Evolutionary conservation across 345 rosid species (phyloP).

Genomic region (Eucalyptus sp.): DNA sequence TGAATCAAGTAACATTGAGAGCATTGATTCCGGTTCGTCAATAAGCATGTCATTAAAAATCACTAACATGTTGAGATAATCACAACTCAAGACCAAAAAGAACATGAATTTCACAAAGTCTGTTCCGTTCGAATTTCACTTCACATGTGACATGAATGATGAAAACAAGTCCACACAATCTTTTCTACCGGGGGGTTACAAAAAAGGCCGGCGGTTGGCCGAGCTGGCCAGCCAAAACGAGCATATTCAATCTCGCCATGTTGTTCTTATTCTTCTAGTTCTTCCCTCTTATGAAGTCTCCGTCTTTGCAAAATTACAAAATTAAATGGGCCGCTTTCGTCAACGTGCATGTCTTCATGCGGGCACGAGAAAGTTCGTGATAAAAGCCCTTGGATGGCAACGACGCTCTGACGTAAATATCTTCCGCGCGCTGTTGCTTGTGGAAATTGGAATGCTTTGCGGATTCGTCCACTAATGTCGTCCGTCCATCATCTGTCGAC

Average conservation of each 20-base stretch:
- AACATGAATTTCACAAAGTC: not conserved
- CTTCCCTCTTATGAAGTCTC: not conserved
- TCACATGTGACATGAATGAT: not conserved
- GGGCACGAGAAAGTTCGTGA: not conserved
- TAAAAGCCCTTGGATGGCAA: not conserved
- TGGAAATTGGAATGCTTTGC: not conserved
- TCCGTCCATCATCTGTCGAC: not conserved
- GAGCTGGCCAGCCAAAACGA: not conserved
- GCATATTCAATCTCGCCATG: not conserved
- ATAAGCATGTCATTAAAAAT: too few species aligned
- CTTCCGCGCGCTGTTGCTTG: not conserved
- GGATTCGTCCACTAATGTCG: not conserved
- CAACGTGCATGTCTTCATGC: not conserved
- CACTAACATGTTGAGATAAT: too few species aligned
- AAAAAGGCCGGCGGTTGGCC: not conserved
- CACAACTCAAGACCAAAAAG: too few species aligned
- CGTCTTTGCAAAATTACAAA: not conserved
- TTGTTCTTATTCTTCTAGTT: not conserved
- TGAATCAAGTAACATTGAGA: too few species aligned
- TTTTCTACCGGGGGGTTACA: not conserved
- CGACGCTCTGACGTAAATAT: not conserved
- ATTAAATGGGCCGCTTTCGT: not conserved
- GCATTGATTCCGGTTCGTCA: not conserved
- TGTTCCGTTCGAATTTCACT: not conserved
- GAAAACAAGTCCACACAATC: too few species aligned